Evolutionary conservation across 768 basidiomycete species (phyloP).

Genomic region (Psilocybe subaeruginosa): DNA sequence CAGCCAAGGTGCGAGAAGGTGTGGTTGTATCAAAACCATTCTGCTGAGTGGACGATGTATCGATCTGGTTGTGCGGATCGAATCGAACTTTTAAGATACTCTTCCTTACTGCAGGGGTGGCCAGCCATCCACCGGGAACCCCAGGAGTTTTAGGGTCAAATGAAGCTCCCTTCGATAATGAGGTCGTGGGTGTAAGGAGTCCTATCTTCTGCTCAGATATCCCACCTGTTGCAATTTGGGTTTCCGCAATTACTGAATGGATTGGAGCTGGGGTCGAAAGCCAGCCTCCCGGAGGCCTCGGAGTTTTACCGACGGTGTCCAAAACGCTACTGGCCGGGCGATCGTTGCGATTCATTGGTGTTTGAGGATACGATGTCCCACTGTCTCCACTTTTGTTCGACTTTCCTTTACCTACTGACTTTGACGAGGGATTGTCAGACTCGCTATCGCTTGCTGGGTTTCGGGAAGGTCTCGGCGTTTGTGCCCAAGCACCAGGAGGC

Average conservation of each 20-base stretch:
- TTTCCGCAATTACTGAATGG: conserved; percentile 1
- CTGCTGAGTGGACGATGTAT: conserved; percentile 13
- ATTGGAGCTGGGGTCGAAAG: conserved; percentile 14
- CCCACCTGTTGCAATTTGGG: background rate
- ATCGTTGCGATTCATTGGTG: background rate
- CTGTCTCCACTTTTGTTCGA: background rate
- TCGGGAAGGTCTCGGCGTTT: conserved; percentile 32
- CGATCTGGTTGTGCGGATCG: conserved; percentile 36
- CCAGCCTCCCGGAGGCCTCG: conserved; percentile 22
- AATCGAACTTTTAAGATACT: conserved; percentile 76
- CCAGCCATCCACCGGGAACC: conserved; percentile 70
- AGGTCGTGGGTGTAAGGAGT: conserved; percentile 49
- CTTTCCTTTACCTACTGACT: background rate
- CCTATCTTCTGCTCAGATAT: conserved; percentile 32
- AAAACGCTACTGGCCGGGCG: background rate
- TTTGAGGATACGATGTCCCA: conserved; percentile 8
- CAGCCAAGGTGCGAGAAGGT: background rate
- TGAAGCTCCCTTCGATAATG: conserved; percentile 51
- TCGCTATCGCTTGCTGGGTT: background rate
- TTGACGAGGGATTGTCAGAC: background rate
- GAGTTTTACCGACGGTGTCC: conserved; percentile 10
- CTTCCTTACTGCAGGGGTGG: conserved; percentile 59
- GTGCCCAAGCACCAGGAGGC: conserved; percentile 36
- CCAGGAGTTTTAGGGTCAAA: conserved; percentile 61
- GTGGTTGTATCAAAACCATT: background rate